These are phyloP conservation scores for Yarrowia yakushimensis DNA, from an alignment of 805 yeast species.

Conservation along the genomic window DNA sequence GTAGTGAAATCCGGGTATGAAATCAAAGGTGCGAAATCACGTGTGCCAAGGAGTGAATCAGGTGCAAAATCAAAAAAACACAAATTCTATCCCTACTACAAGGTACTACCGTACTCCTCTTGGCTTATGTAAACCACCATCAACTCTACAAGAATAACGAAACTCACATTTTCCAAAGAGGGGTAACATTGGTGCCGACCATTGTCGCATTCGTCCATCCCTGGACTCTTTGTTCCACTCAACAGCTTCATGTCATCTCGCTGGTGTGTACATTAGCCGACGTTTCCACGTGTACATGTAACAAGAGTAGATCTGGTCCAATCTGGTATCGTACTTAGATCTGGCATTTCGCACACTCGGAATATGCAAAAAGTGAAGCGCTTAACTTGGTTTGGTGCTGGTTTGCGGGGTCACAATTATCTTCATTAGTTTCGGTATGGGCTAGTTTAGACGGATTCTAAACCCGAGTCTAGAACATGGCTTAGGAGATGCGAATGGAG, in stretches of 20 bases:
- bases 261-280: background rate
- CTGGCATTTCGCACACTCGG: background rate
- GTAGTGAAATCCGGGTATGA: no score
- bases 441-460: background rate
- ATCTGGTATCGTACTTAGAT: background rate
- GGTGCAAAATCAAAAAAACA: no score
- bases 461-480: slow-evolving; percentile 17
- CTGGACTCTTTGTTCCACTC: background rate
- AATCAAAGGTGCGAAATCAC: no score
- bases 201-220: background rate
- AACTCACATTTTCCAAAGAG: no score
- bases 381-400: background rate
- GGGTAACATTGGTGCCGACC: background rate
- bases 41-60: no score
- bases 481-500: background rate
- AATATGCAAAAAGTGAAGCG: background rate
- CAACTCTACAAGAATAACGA: no score
- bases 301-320: background rate
- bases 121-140: no score
- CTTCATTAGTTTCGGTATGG: background rate
- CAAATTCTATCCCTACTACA: no score
- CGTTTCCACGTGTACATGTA: no score
- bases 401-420: background rate
- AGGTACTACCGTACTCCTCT: no score
- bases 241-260: background rate